These are phyloP conservation scores for Yamadazyma sp. DNA, from an alignment of 1,139 yeast species.

Conservation along the genomic window DNA sequence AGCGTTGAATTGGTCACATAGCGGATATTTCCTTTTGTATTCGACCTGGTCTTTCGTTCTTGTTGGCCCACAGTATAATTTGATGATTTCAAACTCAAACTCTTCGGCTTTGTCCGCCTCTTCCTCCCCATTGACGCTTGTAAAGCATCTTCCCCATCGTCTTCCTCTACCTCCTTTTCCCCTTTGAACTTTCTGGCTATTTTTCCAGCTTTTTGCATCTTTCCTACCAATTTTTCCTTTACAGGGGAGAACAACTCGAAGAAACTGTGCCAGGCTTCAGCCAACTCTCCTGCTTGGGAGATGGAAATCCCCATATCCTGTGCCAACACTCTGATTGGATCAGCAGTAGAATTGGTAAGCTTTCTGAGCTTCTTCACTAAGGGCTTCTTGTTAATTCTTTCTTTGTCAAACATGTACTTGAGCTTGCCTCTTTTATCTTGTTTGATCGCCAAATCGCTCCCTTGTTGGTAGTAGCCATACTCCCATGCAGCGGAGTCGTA, in stretches of 20 bases:
- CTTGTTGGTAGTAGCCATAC: not conserved
- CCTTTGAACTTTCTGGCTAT: not conserved
- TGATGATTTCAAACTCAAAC: no score
- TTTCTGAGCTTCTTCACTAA: conserved; percentile 7
- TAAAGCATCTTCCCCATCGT: no score
- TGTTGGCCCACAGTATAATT: no score
- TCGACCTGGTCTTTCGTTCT: no score
- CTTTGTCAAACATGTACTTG: conserved; percentile 6
- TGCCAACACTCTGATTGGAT: conserved; percentile 7
- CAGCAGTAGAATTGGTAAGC: conserved; percentile 9
- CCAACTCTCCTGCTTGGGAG: conserved; percentile 3
- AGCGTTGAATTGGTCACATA: no score
- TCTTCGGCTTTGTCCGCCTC: not conserved
- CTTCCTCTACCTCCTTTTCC: not conserved
- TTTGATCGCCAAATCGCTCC: no score
- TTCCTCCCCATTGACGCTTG: not conserved
- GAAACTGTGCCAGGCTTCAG: conserved; percentile 1
- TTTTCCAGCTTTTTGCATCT: not conserved
- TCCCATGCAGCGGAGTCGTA: not conserved
- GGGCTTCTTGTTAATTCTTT: conserved; percentile 8
- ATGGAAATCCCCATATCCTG: conserved; percentile 5
- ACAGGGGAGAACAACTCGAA: conserved; percentile 1
- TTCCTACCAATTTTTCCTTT: not conserved
- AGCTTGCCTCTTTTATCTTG: conserved; percentile 4
- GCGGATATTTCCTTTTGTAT: no score